Evolutionary conservation across 1,284 basidiomycete genomes (phyloP), one percentile per base, ranked within the genome.

Genomic region (Pyrrhoderma lamaoense): DNA sequence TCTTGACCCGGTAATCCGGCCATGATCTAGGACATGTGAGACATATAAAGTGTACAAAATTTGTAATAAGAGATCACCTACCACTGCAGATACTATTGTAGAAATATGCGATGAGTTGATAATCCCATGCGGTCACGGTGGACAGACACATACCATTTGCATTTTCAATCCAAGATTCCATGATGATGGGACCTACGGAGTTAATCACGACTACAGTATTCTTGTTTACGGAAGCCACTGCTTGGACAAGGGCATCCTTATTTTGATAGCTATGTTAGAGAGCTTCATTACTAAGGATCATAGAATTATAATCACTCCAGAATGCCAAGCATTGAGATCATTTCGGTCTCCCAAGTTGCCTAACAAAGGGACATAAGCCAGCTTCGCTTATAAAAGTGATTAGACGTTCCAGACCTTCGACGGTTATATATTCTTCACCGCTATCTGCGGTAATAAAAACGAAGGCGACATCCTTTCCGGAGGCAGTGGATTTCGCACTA

Each of bases 181-280:
- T 70, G 22, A 74, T 69, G 25, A 86, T 76, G 0, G 83, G 77
- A 0, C 85, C 85, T 44, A 85, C 82, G n/a, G 75, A 76, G 62
- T 90, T 82, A 8, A 89, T 74, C 4, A 90, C 77, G 23, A 90
- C 87, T 34, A 90, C 73, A 0, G 85, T 88, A 63, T 86, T 82
- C 51, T 74, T 68, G 59, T 78, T 80, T 13, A 67, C 67, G 31
- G 67, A 64, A 1, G 79, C 78, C 9, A 80, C 77, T 44, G 66
- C 64, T 31, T 69, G 61, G 11, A 82, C 76, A 5, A 81, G 68
- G 7, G 72, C 71, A 58, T 87, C 82, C 74, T 76, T 40, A 39
- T 21, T 23, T 35, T 42, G 35, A 37, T 37, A 16, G 35, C n/a
- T n/a, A n/a, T 11, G 16, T 37, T 11, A 37, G 35, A 16, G 35